phyloP scores from a whole-genome alignment of 805 yeast genomes.

The Hanseniaspora pseudoguilliermondii region DNA sequence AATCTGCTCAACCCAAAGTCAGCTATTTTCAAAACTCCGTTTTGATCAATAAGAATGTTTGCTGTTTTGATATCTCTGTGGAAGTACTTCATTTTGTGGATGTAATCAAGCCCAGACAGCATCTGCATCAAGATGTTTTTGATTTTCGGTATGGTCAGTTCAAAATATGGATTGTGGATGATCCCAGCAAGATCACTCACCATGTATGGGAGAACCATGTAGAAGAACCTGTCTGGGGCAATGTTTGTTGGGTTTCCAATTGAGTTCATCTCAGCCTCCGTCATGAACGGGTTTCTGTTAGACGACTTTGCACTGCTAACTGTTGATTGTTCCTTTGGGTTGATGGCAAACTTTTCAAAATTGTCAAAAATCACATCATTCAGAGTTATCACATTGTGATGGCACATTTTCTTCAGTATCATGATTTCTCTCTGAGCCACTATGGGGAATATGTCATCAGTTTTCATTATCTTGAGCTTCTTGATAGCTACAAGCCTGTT shows the following conservation, averaged over 20 bases:
- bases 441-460: slow-evolving; percentile 61
- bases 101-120: slow-evolving; percentile 64
- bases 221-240: slow-evolving; percentile 35
- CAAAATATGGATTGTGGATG: slow-evolving; percentile 61
- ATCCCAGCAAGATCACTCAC: slow-evolving; percentile 83
- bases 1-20: slow-evolving; percentile 89
- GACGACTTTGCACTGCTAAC: slow-evolving; percentile 2
- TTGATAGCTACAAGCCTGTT: slow-evolving; percentile 72
- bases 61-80: slow-evolving; percentile 96
- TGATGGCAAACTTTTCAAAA: slow-evolving; percentile 18
- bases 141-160: slow-evolving; percentile 51
- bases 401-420: slow-evolving; percentile 57
- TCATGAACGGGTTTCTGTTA: slow-evolving; percentile 8
- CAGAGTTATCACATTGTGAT: slow-evolving; percentile 62
- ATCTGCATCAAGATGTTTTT: slow-evolving; percentile 75
- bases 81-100: slow-evolving; percentile 44
- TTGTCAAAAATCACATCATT: slow-evolving; percentile 62
- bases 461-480: slow-evolving; percentile 48
- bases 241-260: slow-evolving; percentile 15
- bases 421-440: slow-evolving; percentile 89
- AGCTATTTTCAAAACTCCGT: slow-evolving; percentile 76
- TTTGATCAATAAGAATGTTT: slow-evolving; percentile 66
- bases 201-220: slow-evolving; percentile 88
- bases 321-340: not conserved
- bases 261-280: slow-evolving; percentile 9